phyloP scores from a whole-genome alignment of 306 rosid genomes.

The Prunus davidiana region DNA sequence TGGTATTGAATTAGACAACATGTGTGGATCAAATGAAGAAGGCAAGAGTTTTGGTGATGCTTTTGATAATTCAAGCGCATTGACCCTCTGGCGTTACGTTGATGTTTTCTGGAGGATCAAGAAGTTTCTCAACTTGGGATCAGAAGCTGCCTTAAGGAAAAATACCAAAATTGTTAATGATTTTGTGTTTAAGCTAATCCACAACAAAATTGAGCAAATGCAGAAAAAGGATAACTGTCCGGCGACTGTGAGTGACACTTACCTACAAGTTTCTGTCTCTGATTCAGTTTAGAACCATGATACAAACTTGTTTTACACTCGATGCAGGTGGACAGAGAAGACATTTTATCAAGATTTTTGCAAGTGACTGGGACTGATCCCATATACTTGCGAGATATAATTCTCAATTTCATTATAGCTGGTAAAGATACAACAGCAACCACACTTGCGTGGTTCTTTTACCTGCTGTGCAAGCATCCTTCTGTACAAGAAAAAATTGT shows the following conservation, averaged over 20 bases:
- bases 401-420: slow-evolving; percentile 62
- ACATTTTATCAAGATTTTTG: slow-evolving; percentile 73
- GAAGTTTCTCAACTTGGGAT: slow-evolving; percentile 61
- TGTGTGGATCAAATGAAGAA: slow-evolving; percentile 81
- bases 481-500: slow-evolving; percentile 55
- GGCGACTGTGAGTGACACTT: slow-evolving; percentile 48
- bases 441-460: slow-evolving; percentile 75
- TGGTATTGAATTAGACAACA: slow-evolving; percentile 68
- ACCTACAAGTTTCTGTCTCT: slow-evolving; percentile 11
- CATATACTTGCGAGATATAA: slow-evolving; percentile 54
- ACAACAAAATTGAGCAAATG: slow-evolving; percentile 44
- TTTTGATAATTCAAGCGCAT: slow-evolving; percentile 60
- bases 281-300: background rate
- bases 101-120: slow-evolving; percentile 73
- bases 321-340: slow-evolving; percentile 48
- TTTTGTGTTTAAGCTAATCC: slow-evolving; percentile 54
- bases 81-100: slow-evolving; percentile 56
- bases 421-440: slow-evolving; percentile 76
- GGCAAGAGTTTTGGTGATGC: slow-evolving; percentile 53
- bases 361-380: slow-evolving; percentile 35
- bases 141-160: slow-evolving; percentile 52
- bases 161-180: slow-evolving; percentile 38
- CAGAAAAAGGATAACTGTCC: slow-evolving; percentile 29
- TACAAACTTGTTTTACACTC: slow-evolving; percentile 8
- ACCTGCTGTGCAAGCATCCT: slow-evolving; percentile 67